Conservation (phyloP, 371 early-diverging fungal species). For the Capniomyces stellatus region DNA sequence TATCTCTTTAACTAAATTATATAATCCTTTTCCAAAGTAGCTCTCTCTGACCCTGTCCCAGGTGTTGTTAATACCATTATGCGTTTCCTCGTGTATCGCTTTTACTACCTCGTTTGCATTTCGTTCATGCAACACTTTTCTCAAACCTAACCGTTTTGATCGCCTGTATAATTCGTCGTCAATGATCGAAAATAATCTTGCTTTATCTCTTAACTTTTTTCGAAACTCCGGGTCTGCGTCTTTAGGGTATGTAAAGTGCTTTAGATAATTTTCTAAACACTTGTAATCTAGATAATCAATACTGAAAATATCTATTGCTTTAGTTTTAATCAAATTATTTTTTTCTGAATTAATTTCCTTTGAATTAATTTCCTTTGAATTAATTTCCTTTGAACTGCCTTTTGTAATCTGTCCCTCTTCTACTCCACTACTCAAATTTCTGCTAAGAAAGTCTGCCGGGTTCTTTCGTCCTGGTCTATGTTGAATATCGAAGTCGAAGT, state of each 20-base stretch:
- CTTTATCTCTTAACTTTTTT: not conserved
- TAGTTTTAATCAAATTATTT: too few relatives aligned
- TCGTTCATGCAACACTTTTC: not conserved
- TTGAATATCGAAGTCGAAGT: not conserved
- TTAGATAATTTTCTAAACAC: not conserved
- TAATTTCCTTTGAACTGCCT: too few relatives aligned
- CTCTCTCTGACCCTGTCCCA: not conserved
- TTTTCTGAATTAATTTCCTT: too few relatives aligned
- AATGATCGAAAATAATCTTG: not conserved
- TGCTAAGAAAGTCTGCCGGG: constrained; percentile 1
- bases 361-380: too few relatives aligned
- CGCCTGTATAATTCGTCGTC: not conserved
- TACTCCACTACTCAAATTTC: not conserved
- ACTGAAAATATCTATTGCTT: not conserved
- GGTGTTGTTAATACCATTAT: not conserved
- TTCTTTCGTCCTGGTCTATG: constrained; percentile 3
- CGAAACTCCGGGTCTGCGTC: not conserved
- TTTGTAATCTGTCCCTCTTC: not conserved
- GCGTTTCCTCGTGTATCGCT: not conserved
- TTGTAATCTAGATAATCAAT: not conserved
- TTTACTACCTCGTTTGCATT: not conserved
- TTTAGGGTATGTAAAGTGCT: not conserved
- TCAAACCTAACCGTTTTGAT: not conserved
- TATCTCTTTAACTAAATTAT: not conserved
- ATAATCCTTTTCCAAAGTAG: not conserved